Evolutionary conservation across 192 early-diverging fungal species (phyloP), one percentile per base, ranked within the genome.

Genomic region (Fimicolochytrium jonesii): DNA sequence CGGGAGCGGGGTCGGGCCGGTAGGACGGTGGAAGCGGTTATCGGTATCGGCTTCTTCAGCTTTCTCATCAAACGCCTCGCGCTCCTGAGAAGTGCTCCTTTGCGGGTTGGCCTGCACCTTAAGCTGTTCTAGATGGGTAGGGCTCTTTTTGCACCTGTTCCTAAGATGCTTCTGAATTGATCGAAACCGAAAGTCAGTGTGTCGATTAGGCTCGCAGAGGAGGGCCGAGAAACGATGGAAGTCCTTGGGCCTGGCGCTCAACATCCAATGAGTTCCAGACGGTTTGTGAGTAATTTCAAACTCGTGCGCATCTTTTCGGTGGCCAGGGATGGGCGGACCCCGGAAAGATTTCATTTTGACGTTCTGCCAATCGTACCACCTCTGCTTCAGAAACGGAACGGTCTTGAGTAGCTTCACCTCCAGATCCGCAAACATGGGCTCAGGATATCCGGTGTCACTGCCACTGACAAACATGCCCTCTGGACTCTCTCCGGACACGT

Each of bases 231-330:
- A 59, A 6, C 57, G 56, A 4, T 18, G 25, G 32, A 67, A 59
- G 41, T 67, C 66, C 42, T 67, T 67, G 1, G 66, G 66, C 4
- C 66, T 44, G 29, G 60, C 52, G 48, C 56, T 60, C 20, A 67
- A 29, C 15, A 41, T 60, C 66, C 66, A 67, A 37, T 67, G 66
- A 4, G 57, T 60, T 36, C 51, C 51, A 28, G 66, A 44, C 1
- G 66, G 66, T 3, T 20, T 44, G 49, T 67, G 66, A 6, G 43
- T 59, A 41, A 67, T 44, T 45, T 52, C 45, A 17, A 67, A 7
- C 44, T 67, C 66, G 57, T 67, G 57, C 7, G 36, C 31, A 39
- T 67, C 66, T 29, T 58, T 56, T 15, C 49, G 34, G 57, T 46
- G 57, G 29, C 23, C 20, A 5, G 22, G 15, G 23, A 11, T 35